Base-by-base conservation (phyloP, 345 rosid species). In the Camelina neglecta region DNA sequence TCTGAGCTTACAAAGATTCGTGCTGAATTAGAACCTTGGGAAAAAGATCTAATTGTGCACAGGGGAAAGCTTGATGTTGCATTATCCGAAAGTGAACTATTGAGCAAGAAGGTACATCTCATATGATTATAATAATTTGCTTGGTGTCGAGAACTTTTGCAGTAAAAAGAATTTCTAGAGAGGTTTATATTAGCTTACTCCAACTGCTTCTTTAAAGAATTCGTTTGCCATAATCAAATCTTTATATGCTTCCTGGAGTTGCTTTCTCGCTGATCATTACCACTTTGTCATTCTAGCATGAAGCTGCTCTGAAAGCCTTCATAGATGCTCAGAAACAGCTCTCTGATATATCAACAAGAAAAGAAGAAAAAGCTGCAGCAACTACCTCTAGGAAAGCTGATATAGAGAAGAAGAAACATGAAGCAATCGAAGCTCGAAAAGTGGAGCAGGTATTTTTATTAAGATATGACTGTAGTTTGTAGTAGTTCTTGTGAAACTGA, bases 11-110 rank as follows among this genome's bases (percentile, higher is more conserved):
- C 77, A 31, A 88, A 81, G 53, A 85, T 95, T 68, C 97, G 99
- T 15, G 83, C 91, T 60, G 92, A 95, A 69, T 69, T 95, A 78
- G 93, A 95, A 81, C 99, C 99, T 35, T 95, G 99, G 98, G 98
- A 95, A 60, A 84, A 83, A 49, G 89, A 90, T 74, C 61, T 92
- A 79, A 92, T 92, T 78, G 90, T 82, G 80, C 97, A 86, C 85
- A 92, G 74, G 85, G 99, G 99, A 66, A 87, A 88, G 74, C 87
- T 89, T 82, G 98, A 90, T 67, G 98, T 92, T 77, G 93, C 99
- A 79, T 79, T 76, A 60, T 87, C 96, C 5, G 97, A 90, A 75
- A 84, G 85, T 65, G 88, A 88, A 78, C 96, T 90, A 71, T 84
- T 95, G 83, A 81, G 45, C 45, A 91, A 89, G 67, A 95, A 92